Percentiles rank a stretch among this genome's conserved stretches.
Evolutionary conservation across 495 filamentous ascomycete species (phyloP).

Genomic region (Penicillium flavigenum): DNA sequence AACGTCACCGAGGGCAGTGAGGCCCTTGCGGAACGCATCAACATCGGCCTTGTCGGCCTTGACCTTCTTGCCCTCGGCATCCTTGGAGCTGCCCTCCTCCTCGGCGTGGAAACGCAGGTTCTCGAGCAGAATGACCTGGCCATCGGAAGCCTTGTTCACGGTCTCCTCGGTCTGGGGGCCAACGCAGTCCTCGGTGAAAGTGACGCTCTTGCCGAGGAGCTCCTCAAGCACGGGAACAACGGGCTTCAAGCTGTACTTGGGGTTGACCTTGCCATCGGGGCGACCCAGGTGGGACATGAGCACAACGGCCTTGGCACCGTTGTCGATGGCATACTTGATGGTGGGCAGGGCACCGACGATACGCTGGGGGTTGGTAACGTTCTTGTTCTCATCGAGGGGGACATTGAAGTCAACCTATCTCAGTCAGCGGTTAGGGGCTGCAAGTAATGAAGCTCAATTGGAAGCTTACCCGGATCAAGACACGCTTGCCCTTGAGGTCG

Average conservation of each 20-base stretch:
- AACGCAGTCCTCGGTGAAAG: constrained; percentile 89
- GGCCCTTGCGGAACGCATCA: constrained; percentile 86
- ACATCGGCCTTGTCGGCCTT: constrained; percentile 95
- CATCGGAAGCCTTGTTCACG: constrained; percentile 78
- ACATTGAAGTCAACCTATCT: constrained; percentile 98
- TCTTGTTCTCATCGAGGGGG: constrained; percentile 83
- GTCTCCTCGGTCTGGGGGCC: constrained; percentile 84
- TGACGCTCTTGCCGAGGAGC: constrained; percentile 75
- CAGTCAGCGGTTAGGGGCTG: constrained; percentile 19
- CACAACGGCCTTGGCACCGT: constrained; percentile 92
- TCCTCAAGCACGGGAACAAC: constrained; percentile 91
- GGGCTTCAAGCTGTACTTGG: constrained; percentile 93
- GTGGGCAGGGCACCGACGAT: constrained; percentile 96
- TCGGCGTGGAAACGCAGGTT: constrained; percentile 97
- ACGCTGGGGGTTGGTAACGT: constrained; percentile 97
- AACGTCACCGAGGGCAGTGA: constrained; percentile 93
- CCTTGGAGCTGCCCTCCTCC: constrained; percentile 94
- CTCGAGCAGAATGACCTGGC: constrained; percentile 88
- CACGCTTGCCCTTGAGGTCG: constrained; percentile 96
- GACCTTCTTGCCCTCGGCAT: constrained; percentile 90
- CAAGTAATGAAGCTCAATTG: neutral
- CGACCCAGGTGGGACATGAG: constrained; percentile 99
- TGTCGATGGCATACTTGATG: constrained; percentile 94
- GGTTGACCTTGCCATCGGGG: constrained; percentile 82
- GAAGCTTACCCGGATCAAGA: constrained; percentile 85